Evolutionary conservation across 1,139 yeast genomes (phyloP).

Genomic region (Debaryomyces robertsiae): DNA sequence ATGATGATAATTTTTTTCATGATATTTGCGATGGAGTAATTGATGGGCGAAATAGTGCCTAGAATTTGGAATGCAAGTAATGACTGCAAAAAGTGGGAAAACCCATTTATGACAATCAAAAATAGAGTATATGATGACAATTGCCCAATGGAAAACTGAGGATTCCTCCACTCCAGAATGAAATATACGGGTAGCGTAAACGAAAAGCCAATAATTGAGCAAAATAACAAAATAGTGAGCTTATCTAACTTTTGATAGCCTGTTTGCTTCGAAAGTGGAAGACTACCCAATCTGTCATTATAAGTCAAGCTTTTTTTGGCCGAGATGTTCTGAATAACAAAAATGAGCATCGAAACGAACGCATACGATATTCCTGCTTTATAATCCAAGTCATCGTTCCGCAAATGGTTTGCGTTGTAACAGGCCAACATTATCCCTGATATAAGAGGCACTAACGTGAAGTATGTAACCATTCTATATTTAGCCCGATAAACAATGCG

Average conservation of each 20-base stretch:
- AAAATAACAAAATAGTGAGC: slow-evolving; percentile 77
- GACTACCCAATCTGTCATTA: slow-evolving; percentile 22
- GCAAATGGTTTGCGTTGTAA: slow-evolving; percentile 39
- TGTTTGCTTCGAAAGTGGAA: slow-evolving; percentile 22
- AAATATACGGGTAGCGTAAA: slow-evolving; percentile 80
- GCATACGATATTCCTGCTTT: slow-evolving; percentile 73
- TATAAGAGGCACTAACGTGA: slow-evolving; percentile 75
- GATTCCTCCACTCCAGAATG: slow-evolving; percentile 57
- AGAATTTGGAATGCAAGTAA: slow-evolving; percentile 86
- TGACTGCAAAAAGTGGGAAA: slow-evolving; percentile 83
- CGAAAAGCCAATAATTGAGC: slow-evolving; percentile 77
- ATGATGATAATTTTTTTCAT: slow-evolving; percentile 87
- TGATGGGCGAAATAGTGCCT: slow-evolving; percentile 83
- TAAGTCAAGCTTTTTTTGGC: slow-evolving; percentile 78
- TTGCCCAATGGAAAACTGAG: slow-evolving; percentile 33
- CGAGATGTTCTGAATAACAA: slow-evolving; percentile 89
- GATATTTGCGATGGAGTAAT: slow-evolving; percentile 88
- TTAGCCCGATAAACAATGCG: slow-evolving; percentile 56
- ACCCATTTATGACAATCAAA: slow-evolving; percentile 62
- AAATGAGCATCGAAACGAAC: slow-evolving; percentile 76
- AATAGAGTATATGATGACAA: slow-evolving; percentile 35
- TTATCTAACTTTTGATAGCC: slow-evolving; percentile 65
- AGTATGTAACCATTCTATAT: slow-evolving; percentile 68
- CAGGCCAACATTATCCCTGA: slow-evolving; percentile 87
- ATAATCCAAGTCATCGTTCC: slow-evolving; percentile 35